Conservation (phyloP, 345 rosid species). For the Leavenworthia alabamica region DNA sequence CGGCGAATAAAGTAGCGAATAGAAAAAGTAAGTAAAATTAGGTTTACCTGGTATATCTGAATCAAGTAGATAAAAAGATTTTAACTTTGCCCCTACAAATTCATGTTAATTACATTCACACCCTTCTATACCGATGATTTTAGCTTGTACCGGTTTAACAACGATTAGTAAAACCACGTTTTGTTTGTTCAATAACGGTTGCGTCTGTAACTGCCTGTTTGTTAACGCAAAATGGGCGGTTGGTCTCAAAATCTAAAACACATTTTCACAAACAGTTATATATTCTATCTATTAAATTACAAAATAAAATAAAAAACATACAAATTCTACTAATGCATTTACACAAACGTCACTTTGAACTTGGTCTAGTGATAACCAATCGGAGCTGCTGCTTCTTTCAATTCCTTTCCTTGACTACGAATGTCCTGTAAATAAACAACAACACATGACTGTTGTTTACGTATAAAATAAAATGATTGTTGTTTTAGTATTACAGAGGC, state of each 20-base stretch:
- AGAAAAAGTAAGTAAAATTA: background rate
- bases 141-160: slow-evolving; percentile 3
- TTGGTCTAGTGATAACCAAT: slow-evolving; percentile 51
- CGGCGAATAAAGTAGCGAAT: background rate
- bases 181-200: background rate
- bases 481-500: slow-evolving; percentile 55
- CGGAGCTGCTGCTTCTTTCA: slow-evolving; percentile 71
- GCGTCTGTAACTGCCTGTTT: background rate
- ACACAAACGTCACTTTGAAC: background rate
- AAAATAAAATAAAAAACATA: background rate
- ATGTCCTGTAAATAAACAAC: slow-evolving; percentile 47
- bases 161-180: background rate
- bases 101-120: background rate
- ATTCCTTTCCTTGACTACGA: slow-evolving; percentile 58
- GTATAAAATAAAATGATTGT: background rate
- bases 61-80: background rate
- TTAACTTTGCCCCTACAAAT: background rate
- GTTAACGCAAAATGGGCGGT: background rate
- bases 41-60: slow-evolving; percentile 11
- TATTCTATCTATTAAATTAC: background rate
- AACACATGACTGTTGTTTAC: background rate
- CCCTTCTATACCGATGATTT: background rate
- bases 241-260: background rate
- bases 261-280: background rate
- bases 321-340: background rate